Conservation (phyloP, 2,329 filamentous ascomycete species). For the Westerdykella aurantiaca region DNA sequence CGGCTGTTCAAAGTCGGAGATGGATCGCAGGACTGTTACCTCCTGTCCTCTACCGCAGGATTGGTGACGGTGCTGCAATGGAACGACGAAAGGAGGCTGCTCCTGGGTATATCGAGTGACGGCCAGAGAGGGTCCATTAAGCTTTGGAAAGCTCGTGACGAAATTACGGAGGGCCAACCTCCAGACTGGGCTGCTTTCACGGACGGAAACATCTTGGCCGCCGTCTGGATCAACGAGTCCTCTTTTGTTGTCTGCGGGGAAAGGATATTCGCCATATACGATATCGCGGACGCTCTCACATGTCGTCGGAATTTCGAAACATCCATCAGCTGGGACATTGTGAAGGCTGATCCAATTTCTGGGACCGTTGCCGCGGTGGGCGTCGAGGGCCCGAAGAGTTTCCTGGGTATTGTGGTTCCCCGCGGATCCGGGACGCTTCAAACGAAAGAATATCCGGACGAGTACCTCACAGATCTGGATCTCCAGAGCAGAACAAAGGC, state of each 20-base stretch:
- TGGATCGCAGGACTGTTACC: conserved; percentile 20
- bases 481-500: conserved; percentile 30
- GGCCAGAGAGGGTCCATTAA: conserved; percentile 36
- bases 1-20: conserved; percentile 33
- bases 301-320: conserved; percentile 30
- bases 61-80: conserved; percentile 35
- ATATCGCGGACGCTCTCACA: conserved; percentile 24
- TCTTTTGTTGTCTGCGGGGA: conserved; percentile 43
- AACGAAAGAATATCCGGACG: conserved; percentile 28
- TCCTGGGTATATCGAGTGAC: conserved; percentile 37
- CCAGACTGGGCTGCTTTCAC: conserved; percentile 40
- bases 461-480: conserved; percentile 37
- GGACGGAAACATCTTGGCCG: conserved; percentile 40
- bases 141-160: conserved; percentile 33
- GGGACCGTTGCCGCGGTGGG: conserved; percentile 36
- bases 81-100: conserved; percentile 29
- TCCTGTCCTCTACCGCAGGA: conserved; percentile 34
- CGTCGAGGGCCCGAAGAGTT: conserved; percentile 20
- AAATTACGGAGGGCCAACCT: conserved; percentile 20
- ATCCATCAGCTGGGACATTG: conserved; percentile 30
- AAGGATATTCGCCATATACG: conserved; percentile 35
- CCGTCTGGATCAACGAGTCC: conserved; percentile 40
- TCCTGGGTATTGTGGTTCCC: conserved; percentile 34
- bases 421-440: conserved; percentile 28
- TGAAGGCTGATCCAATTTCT: conserved; percentile 39